Percentiles rank a stretch among this genome's conserved stretches.
phyloP scores from a whole-genome alignment of 2,329 filamentous ascomycete species.

The Cytospora mali region DNA sequence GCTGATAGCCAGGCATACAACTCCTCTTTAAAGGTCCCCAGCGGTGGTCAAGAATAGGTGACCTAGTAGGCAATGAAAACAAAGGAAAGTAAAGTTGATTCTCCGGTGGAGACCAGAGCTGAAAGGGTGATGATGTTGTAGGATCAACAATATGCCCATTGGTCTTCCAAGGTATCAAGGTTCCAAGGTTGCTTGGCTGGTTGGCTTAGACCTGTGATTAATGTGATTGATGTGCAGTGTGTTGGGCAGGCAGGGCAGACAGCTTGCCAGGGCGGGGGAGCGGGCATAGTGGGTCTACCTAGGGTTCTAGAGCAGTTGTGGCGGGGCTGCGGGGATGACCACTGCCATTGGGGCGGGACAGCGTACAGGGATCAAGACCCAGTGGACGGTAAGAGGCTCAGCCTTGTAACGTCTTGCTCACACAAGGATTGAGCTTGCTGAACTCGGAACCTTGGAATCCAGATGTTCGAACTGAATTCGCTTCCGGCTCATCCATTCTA shows the following conservation, averaged over 20 bases:
- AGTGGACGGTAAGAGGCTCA: neutral
- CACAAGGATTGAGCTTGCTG: neutral
- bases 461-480: too few species aligned
- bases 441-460: too few species aligned
- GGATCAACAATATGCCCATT: neutral
- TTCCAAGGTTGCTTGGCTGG: constrained; percentile 4
- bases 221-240: neutral
- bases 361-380: constrained; percentile 15
- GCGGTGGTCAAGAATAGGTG: neutral
- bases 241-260: too few species aligned
- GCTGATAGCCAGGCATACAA: constrained; percentile 8
- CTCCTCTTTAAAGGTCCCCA: neutral
- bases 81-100: constrained; percentile 17
- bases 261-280: neutral
- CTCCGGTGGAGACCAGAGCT: constrained; percentile 4
- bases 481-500: neutral
- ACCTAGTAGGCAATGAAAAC: neutral
- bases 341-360: constrained; percentile 18
- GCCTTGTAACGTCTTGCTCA: neutral
- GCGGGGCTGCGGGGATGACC: neutral
- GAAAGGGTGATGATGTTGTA: constrained; percentile 10
- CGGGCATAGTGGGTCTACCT: neutral
- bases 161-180: too few species aligned
- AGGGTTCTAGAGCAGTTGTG: neutral
- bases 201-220: constrained; percentile 10